Conservation (phyloP, 1,284 basidiomycete species). For the Termitomyces sp. region DNA sequence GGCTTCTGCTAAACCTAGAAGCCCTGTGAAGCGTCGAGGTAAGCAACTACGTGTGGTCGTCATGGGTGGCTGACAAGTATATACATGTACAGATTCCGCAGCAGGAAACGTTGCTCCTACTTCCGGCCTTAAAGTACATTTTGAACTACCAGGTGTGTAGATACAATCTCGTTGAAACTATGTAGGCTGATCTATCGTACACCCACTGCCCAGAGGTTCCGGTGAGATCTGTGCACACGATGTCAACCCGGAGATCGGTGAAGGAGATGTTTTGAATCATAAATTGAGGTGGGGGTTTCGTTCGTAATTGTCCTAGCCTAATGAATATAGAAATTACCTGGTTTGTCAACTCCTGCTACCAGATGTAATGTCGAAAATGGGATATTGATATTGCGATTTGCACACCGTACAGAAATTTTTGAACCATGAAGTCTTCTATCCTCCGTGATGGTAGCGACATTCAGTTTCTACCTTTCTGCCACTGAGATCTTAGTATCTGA, state of each 20-base stretch:
- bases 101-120: not conserved
- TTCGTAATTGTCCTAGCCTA: not conserved
- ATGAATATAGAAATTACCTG: not conserved
- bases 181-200: not conserved
- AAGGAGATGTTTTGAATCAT: not conserved
- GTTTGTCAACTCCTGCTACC: not conserved
- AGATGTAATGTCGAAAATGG: not conserved
- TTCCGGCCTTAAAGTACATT: conserved; percentile 1
- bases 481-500: not conserved
- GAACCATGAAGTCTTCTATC: not conserved
- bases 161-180: not conserved
- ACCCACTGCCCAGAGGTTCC: not conserved
- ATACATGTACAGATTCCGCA: not conserved
- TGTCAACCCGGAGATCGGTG: conserved; percentile 2
- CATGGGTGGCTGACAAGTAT: not conserved
- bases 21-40: conserved; percentile 4
- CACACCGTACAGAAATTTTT: not conserved
- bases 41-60: not conserved
- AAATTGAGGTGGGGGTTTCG: not conserved
- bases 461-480: not conserved
- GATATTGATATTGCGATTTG: not conserved
- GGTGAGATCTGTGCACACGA: not conserved
- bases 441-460: not conserved
- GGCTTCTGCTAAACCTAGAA: not conserved
- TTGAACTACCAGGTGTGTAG: conserved; percentile 1